A percentile compares a stretch with the other conserved stretches of the same genome.
Conservation (phyloP, 2,329 filamentous ascomycete genomes). For the Paracoccidioides brasiliensis region DNA sequence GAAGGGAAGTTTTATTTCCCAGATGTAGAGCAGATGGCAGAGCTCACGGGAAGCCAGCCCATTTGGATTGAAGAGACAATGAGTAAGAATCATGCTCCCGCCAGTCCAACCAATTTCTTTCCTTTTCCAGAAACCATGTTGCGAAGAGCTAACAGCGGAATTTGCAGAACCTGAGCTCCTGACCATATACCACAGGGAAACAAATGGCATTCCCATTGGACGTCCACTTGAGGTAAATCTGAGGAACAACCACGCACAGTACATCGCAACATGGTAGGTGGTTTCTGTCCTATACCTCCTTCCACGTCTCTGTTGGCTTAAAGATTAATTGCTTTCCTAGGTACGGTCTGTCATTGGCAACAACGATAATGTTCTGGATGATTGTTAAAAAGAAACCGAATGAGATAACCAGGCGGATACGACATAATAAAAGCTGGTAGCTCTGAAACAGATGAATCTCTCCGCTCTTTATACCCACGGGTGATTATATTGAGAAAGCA, state of each 20-base stretch:
- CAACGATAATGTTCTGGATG: conserved; percentile 93
- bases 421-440: conserved; percentile 65
- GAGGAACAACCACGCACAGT: conserved; percentile 93
- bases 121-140: conserved; percentile 1
- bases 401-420: conserved; percentile 58
- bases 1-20: conserved; percentile 88
- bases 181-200: conserved; percentile 59
- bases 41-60: conserved; percentile 63
- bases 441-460: conserved; percentile 12
- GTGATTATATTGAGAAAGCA: background rate
- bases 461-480: conserved; percentile 1
- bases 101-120: conserved; percentile 2
- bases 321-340: conserved; percentile 33
- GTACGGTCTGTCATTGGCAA: conserved; percentile 76
- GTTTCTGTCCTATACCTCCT: background rate
- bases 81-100: conserved; percentile 41
- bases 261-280: conserved; percentile 93
- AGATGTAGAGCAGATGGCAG: conserved; percentile 84
- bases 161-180: conserved; percentile 62
- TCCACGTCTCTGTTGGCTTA: background rate
- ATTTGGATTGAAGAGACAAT: conserved; percentile 96
- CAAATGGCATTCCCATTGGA: conserved; percentile 78
- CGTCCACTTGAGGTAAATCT: conserved; percentile 80
- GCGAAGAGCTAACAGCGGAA: conserved; percentile 10
- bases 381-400: conserved; percentile 75